Conservation (phyloP, 345 rosid species). For the Moricandia moricandioides region DNA sequence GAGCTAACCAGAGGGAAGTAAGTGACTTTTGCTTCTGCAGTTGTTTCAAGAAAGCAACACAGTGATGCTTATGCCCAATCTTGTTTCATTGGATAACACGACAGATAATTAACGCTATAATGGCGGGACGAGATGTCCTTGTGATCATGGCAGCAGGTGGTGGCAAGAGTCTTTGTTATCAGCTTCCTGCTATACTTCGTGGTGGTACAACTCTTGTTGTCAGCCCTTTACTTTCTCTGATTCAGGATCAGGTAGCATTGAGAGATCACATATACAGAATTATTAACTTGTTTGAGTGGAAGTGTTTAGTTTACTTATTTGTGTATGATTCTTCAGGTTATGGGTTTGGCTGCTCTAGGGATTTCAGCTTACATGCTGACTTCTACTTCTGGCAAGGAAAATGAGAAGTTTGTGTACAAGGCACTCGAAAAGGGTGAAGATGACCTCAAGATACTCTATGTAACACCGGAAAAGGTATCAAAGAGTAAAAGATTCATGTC, state of each 20-base stretch:
- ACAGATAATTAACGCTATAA: conserved; percentile 79
- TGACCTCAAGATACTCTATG: conserved; percentile 75
- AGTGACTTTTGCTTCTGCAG: conserved; percentile 19
- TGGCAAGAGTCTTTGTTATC: conserved; percentile 97
- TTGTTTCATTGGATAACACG: not conserved
- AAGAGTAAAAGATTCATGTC: conserved; percentile 99
- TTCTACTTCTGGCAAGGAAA: conserved; percentile 81
- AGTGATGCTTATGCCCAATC: not conserved
- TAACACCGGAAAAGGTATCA: conserved; percentile 91
- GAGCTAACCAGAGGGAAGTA: conserved; percentile 88
- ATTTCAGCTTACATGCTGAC: conserved; percentile 83
- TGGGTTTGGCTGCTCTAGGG: conserved; percentile 86
- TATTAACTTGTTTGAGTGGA: too few relatives aligned
- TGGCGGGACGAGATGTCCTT: conserved; percentile 79
- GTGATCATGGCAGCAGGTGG: conserved; percentile 99
- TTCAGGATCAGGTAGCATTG: conserved; percentile 97
- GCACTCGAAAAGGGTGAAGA: conserved; percentile 92
- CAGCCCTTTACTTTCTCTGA: conserved; percentile 88
- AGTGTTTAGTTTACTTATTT: not conserved
- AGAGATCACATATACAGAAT: too few relatives aligned
- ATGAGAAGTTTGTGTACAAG: conserved; percentile 84
- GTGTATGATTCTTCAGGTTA: conserved; percentile 51
- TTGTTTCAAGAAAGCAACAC: not conserved
- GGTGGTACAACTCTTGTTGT: conserved; percentile 79
- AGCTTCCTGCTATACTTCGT: conserved; percentile 80